A percentile compares a stretch with the other conserved stretches of the same genome.
phyloP scores from a whole-genome alignment of 2,329 filamentous ascomycete genomes.

The Colletotrichum tabaci region DNA sequence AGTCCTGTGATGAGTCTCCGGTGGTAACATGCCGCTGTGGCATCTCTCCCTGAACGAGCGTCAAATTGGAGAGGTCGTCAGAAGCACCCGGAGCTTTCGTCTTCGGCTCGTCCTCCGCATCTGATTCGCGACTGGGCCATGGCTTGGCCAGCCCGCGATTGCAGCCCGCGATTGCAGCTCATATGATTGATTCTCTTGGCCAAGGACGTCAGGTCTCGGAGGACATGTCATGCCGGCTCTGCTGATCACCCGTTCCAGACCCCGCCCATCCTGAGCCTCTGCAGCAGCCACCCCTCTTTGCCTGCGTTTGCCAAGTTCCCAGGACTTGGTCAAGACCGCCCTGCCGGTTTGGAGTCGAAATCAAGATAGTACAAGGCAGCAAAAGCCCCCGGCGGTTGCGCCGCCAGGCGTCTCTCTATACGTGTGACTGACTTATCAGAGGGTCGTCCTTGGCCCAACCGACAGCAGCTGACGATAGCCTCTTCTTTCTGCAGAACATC shows the following conservation, averaged over 20 bases:
- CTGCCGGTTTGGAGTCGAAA: not conserved
- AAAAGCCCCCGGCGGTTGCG: not conserved
- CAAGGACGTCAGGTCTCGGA: not conserved
- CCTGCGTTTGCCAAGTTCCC: not conserved
- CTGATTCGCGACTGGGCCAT: not conserved
- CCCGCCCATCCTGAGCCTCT: not conserved
- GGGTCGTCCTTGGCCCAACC: not conserved
- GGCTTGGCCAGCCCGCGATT: too few species aligned
- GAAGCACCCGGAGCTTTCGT: not conserved
- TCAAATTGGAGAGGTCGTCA: too few species aligned
- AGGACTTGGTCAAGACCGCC: not conserved
- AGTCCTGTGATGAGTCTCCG: too few species aligned
- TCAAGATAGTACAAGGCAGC: not conserved
- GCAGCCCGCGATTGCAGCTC: not conserved
- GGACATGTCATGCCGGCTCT: not conserved
- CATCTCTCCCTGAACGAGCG: not conserved
- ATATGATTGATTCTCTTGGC: not conserved
- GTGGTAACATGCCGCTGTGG: not conserved
- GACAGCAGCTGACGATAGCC: not conserved
- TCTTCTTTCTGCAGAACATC: constrained; percentile 10
- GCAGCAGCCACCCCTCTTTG: not conserved
- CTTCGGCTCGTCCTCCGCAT: not conserved
- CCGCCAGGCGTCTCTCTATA: not conserved
- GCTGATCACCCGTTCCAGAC: not conserved
- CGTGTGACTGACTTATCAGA: not conserved